These are phyloP conservation scores for Carex scoparia DNA, from an alignment of 176 grass and related monocot genomes.

Conservation along the genomic window DNA sequence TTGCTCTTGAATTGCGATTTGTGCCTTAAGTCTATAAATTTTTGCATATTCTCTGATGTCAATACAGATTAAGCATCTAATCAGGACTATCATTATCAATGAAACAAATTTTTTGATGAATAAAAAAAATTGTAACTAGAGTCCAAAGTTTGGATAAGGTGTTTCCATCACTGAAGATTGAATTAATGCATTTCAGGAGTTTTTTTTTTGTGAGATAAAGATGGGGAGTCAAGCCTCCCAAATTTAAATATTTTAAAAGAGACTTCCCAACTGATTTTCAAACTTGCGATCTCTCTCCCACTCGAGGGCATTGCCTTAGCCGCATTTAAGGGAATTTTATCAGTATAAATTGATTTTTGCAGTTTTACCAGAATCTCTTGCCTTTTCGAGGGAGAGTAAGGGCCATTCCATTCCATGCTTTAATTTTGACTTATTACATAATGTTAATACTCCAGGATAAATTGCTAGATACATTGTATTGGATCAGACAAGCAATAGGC, in stretches of 20 bases:
- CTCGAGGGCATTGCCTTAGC: too few species aligned
- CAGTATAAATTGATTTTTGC: background rate
- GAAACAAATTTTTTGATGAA: background rate
- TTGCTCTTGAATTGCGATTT: background rate
- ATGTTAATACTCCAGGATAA: conserved; percentile 45
- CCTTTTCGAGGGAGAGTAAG: background rate
- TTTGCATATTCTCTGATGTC: background rate
- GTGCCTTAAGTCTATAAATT: background rate
- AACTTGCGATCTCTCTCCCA: too few species aligned
- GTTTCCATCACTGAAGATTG: background rate
- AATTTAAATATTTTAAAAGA: too few species aligned
- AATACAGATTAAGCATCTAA: background rate
- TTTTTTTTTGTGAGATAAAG: too few species aligned
- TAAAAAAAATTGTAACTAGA: background rate
- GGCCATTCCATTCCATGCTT: background rate
- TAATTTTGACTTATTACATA: background rate
- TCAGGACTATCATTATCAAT: background rate
- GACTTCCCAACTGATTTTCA: too few species aligned
- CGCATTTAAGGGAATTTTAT: background rate
- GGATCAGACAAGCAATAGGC: conserved; percentile 82
- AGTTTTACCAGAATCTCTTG: background rate
- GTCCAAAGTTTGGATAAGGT: background rate
- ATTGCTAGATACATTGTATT: conserved; percentile 79
- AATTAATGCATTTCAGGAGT: background rate
- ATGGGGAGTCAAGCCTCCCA: too few species aligned